Base-by-base conservation (phyloP, 2,329 filamentous ascomycete species). In the Chaetothyriales sp. region DNA sequence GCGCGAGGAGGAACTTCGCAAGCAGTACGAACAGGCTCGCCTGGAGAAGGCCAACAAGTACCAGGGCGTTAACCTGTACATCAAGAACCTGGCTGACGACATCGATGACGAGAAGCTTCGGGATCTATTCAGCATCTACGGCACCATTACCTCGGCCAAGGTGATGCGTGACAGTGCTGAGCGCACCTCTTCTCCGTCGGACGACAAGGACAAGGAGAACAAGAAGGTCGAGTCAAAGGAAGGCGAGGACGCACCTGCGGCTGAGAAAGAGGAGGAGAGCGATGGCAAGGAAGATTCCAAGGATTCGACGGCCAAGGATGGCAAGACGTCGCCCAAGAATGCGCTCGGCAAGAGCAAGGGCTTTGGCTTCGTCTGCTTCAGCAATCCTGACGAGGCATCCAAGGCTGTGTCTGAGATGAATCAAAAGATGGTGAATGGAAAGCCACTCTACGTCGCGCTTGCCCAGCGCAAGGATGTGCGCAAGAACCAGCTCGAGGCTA, bases 371-470 rank as follows among this genome's bases (percentile, higher is more conserved):
- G 92, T 98, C 66, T 98, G 92, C 84, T 98, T 98, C 77, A 92
- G 86, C 79, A 96, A 94, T 78, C 89, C 92, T 54, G 92, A 98
- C 64, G 92, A 98, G 70, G 92, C 92, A 59, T 95, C 90, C 73
- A 96, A 96, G 81, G 92, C 92, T 59, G 90, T 98, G 58, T 88
- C 89, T 55, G 92, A 98, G 72, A 95, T 96, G 87, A 98, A 98
- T 78, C 90, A 96, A 78, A 88, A 92, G 71, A 98, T 98, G 92
- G 78, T 96, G 61, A 84, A 89, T 69, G 80, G 79, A 74, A 98
- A 98, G 81, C 92, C 92, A 52, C 78, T 98, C 55, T 98, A 98
- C 67, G 92, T 98, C 64, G 92, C 92, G 62, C 80, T 98, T 59
- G 92, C 92, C 58, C 92, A 98, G 78, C 90, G 92, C 73, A 98